A percentile compares a stretch with the other conserved stretches of the same genome.
Evolutionary conservation across 23 red algal genomes (phyloP).

Genomic region (Gracilaria vermiculophylla): DNA sequence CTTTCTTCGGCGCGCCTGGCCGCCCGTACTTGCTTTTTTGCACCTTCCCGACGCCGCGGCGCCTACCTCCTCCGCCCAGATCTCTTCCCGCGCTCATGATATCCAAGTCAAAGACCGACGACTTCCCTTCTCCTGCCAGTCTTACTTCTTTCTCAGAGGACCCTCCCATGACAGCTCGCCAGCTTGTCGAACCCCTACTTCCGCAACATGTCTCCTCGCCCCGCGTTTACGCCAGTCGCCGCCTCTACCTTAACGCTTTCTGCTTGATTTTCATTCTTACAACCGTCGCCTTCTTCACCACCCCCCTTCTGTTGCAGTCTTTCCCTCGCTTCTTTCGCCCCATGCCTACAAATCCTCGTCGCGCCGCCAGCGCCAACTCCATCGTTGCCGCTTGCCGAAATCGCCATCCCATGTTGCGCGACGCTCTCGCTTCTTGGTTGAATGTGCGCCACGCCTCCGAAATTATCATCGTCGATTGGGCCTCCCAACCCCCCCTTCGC

Average conservation of each 20-base stretch:
- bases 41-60: too few relatives aligned
- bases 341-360: neutral
- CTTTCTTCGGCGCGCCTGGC: too few relatives aligned
- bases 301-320: conserved; percentile 21
- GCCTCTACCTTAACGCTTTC: conserved; percentile 28
- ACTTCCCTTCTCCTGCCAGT: neutral
- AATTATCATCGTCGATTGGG: conserved; percentile 86
- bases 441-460: conserved; percentile 22
- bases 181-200: conserved; percentile 10
- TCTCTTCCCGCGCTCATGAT: too few relatives aligned
- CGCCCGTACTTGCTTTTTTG: too few relatives aligned
- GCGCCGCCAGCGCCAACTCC: conserved; percentile 17
- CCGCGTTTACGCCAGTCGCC: conserved; percentile 3
- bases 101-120: too few relatives aligned
- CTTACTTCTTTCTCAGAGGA: neutral
- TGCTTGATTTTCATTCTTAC: conserved; percentile 44
- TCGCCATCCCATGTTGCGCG: conserved; percentile 19
- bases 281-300: conserved; percentile 27
- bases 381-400: conserved; percentile 82
- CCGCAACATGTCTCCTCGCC: conserved; percentile 22
- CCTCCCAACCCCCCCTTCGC: conserved; percentile 42
- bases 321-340: conserved; percentile 31
- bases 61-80: too few relatives aligned
- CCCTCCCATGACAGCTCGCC: neutral
- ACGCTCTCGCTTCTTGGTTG: conserved; percentile 63